Base-by-base conservation (phyloP, 1,284 basidiomycete species). In the Pseudomicrostroma phylloplanum region DNA sequence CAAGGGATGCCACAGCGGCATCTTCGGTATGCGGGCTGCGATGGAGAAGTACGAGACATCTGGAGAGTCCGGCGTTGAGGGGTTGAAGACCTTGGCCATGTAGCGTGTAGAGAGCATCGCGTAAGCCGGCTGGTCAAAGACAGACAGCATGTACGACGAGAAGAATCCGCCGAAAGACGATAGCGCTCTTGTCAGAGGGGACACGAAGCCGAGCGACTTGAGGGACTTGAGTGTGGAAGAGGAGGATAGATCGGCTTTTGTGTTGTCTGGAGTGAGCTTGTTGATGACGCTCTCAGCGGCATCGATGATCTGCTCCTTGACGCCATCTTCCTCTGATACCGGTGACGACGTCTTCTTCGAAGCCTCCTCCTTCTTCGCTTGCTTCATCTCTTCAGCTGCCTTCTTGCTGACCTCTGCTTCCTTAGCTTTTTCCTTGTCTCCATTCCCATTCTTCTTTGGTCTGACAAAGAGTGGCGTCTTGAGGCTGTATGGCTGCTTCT, bases 51-150 rank as follows among this genome's bases (percentile, higher is more conserved):
- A 99, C 73, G 89, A 89, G 60, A 98, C 91, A 0, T 87, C 54
- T 0, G 69, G 87, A 70, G 88, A 85, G 75, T 98, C 84, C 0
- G 92, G 94, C 0, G 92, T 96, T 6, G 83, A 78, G 0, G 93
- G 93, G 80, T 99, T 99, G 83, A 98, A 99, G 1, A 88, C 83
- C 58, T 88, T 84, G 67, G 88, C 87, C 53, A 96, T 84, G 80
- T 90, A 97, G 9, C 85, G 80, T 1, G 93, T 90, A 6, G 91
- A 94, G 51, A 98, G 85, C 80, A 97, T 96, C 15, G 90, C 88
- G 79, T 98, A 99, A 0, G 96, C 96, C 0, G 96, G 96, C 1
- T 92, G 93, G 82, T 99, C 96, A 71, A 98, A 85, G 60, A 94
- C 82, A 59, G 89, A 89, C n/a, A 98, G 85, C 46, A 98, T 84